Conservation (phyloP, 2,329 filamentous ascomycete species). For the Arachnopeziza araneosa region DNA sequence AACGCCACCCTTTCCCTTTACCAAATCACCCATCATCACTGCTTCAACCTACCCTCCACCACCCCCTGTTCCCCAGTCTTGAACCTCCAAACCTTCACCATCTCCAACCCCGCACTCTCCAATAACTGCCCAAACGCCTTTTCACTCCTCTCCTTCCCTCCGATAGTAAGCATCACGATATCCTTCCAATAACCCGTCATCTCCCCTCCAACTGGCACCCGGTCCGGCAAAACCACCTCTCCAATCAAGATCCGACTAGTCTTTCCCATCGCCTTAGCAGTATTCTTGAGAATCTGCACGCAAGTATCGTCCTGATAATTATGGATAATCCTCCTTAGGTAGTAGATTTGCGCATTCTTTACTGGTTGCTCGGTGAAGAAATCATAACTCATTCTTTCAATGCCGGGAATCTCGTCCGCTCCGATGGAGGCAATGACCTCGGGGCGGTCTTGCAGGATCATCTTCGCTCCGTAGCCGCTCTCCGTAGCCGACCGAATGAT, state of each 20-base stretch:
- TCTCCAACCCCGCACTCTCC: background rate
- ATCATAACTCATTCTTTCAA: constrained; percentile 24
- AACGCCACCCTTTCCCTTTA: background rate
- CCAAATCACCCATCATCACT: background rate
- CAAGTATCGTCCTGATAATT: constrained; percentile 28
- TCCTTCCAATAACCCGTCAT: constrained; percentile 31
- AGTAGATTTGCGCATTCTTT: constrained; percentile 28
- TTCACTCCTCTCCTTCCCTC: constrained; percentile 27
- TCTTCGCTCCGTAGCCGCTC: background rate
- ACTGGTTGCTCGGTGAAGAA: constrained; percentile 26
- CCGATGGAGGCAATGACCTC: constrained; percentile 3
- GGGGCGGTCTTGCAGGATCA: constrained; percentile 10
- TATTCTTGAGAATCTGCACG: constrained; percentile 21
- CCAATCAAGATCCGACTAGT: constrained; percentile 24
- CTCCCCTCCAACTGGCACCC: constrained; percentile 12
- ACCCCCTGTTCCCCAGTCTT: background rate
- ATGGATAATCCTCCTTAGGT: constrained; percentile 30
- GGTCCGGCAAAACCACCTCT: constrained; percentile 25
- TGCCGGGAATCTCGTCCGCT: constrained; percentile 4
- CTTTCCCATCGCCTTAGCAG: constrained; percentile 27
- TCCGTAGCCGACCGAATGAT: background rate
- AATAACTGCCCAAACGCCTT: constrained; percentile 12
- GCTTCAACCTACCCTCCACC: background rate
- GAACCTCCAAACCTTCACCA: background rate
- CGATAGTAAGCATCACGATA: constrained; percentile 25